Base-by-base conservation (phyloP, 352 stramenopile genomes). In the Globisporangium emineosum region DNA sequence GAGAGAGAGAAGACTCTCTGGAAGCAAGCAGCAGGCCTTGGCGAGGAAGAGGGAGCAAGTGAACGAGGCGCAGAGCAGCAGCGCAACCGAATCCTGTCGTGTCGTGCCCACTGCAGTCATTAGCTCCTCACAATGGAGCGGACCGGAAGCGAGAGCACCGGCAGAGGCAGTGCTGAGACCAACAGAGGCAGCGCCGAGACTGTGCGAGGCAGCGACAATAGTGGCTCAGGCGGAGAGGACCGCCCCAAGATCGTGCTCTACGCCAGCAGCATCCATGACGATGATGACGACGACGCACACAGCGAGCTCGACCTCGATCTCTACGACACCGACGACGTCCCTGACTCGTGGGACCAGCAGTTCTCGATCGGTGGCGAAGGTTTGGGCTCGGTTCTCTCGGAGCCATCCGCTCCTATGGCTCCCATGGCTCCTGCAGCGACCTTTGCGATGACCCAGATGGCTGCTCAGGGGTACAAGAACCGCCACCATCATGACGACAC, bases 221-320 rank as follows among this genome's bases (percentile, higher is more conserved):
- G 61, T 53, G 42, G 27, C 23, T 50, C 10, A 1, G 43, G 52
- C 4, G 33, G 27, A 8, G 52, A 45, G 23, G 62, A 56, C 33
- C 63, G 63, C 0, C 56, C 63, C 8, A 62, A 62, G 49, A 33
- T 69, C 47, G 57, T 69, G 21, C 63, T 69, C 19, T 69, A 69
- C 21, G 9, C 29, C 29, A 45, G n/a, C 50, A 50, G 32, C 29
- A 35, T 51, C 42, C 62, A 73, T 43, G 69, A 81, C 35, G 67
- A 70, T 55, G 64, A 73, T 43, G 70, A 81, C 42, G 67, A 68
- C 57, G 78, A 80, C 55, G 60, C 62, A 1, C 67, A 83, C 56
- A 86, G 78, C 45, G 80, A 91, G 55, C 72, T 89, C 30, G 79
- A 89, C 45, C 60, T 87, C 23, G 79, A 83, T 57, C 64, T 87